Evolutionary conservation across 257 asterid genomes (phyloP), one percentile per base, ranked within the genome.

Genomic region (Nicotiana noctiflora): DNA sequence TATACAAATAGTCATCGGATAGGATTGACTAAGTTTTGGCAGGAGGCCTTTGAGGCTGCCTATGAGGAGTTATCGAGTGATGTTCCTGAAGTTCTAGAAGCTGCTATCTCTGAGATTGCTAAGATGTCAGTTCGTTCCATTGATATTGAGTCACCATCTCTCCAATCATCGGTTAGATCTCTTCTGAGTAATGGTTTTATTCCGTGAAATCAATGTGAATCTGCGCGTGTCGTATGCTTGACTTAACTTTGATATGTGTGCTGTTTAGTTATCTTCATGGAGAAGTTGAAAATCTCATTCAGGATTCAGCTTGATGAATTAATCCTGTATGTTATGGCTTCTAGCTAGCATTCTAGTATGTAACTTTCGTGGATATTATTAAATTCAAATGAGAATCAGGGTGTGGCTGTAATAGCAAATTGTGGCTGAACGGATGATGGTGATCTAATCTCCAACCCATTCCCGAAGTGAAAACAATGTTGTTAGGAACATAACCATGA

Each of bases 11-110:
- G 92, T 82, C 88, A 83, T 55, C 90, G 91, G 82, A 84, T 90
- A 81, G 90, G 88, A 82, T 85, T 92, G 88, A 84, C 87, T 19
- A 88, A 88, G 37, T 94, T 92, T 82, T 94, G 97, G 98, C 95
- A 90, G 88, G 90, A 92, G 55, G 95, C 98, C 3, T 92, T 94
- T 81, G 96, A 90, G 78, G 96, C 97, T 12, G 97, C 98, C 7
- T 91, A 88, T 32, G 98, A 92, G 88, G 92, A 88, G 80, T 88
- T 94, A 92, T 87, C 88, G 51, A 90, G 94, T 80, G 97, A 94
- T 57, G 87, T 81, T 65, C 81, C 91, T 56, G 89, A 89, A 67
- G 92, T 89, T 70, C 86, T 86, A 82, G 91, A 90, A 63, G 89
- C 86, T 17, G 94, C 98, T 15, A 84, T 94, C 51, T 85, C 92